Base-by-base conservation (phyloP, 495 filamentous ascomycete species). In the Penicillium bialowiezense region DNA sequence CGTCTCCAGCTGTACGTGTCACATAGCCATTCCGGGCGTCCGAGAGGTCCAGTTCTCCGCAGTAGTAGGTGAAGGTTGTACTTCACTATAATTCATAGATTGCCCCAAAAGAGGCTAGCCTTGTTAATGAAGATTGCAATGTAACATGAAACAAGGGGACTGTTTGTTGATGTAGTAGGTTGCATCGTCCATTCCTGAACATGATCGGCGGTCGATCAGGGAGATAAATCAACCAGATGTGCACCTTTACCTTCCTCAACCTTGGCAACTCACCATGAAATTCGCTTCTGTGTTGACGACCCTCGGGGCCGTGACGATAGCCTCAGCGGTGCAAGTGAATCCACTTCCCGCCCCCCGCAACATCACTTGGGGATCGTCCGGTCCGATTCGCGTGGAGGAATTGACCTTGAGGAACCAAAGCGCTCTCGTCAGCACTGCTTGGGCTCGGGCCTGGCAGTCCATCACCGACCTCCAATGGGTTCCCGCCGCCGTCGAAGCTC, bases 291-390 rank as follows among this genome's bases (percentile, higher is more conserved):
- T 64, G n/a, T 55, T 62, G 18, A 41, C 56, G 40, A 41, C 60
- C n/a, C 59, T 62, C 19, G 48, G 62, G 38, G 57, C 50, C 19
- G 33, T 68, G 44, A 54, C 67, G 28, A 45, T 58, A n/a, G 64
- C 59, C 9, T 60, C 54, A 12, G 72, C 71, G 33, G 76, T 81
- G 40, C 63, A 62, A 32, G 78, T 77, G 45, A 81, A 80, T 50
- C 78, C 78, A 34, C 68, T 82, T 36, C 78, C 78, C 38, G 76
- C 76, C 28, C 78, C 78, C 12, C 69, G 68, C 44, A 68, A 71
- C 44, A 79, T 82, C 55, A 64, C 69, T 37, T 82, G 78, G 78
- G 76, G 74, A 5, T 63, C 64, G 15, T 73, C 74, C 9, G 78
- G 77, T n/a, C 66, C 78, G 18, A 74, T 73, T 40, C 42, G 59